Conservation (phyloP, 2,329 filamentous ascomycete genomes). For the Xylariaceae sp. region DNA sequence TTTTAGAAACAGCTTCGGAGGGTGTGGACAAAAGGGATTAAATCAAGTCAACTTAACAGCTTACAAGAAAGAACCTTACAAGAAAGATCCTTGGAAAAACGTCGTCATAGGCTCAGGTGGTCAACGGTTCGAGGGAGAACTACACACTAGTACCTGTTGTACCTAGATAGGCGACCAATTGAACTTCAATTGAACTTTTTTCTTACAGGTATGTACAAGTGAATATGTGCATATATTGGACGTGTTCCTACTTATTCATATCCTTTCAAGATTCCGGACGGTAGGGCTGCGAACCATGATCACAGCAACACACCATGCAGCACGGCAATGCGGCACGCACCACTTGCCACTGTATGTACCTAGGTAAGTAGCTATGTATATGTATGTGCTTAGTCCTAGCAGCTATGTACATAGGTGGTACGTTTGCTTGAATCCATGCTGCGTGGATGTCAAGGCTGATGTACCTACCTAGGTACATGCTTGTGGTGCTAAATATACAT, state of each 20-base stretch:
- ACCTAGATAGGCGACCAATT: too few relatives aligned
- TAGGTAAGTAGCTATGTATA: too few relatives aligned
- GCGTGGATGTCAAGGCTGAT: too few relatives aligned
- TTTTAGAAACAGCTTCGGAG: background rate
- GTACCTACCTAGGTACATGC: too few relatives aligned
- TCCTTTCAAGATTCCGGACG: background rate
- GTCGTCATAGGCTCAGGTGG: background rate
- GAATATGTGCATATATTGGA: background rate
- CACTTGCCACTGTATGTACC: too few relatives aligned
- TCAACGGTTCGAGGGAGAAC: background rate
- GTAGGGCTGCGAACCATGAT: background rate
- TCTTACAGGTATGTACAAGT: too few relatives aligned
- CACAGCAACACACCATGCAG: background rate
- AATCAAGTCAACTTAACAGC: background rate
- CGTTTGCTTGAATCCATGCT: too few relatives aligned
- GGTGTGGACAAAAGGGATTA: background rate
- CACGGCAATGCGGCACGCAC: constrained; percentile 18
- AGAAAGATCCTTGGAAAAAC: background rate
- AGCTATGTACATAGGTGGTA: too few relatives aligned
- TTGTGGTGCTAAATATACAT: too few relatives aligned
- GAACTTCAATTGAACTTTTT: too few relatives aligned
- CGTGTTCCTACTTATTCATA: background rate
- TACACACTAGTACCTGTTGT: background rate
- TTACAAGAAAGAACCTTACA: background rate
- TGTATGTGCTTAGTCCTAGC: too few relatives aligned